These are phyloP conservation scores for Euptelea pleiosperma DNA, from an alignment of 164 flowering plant genomes.

Conservation along the genomic window DNA sequence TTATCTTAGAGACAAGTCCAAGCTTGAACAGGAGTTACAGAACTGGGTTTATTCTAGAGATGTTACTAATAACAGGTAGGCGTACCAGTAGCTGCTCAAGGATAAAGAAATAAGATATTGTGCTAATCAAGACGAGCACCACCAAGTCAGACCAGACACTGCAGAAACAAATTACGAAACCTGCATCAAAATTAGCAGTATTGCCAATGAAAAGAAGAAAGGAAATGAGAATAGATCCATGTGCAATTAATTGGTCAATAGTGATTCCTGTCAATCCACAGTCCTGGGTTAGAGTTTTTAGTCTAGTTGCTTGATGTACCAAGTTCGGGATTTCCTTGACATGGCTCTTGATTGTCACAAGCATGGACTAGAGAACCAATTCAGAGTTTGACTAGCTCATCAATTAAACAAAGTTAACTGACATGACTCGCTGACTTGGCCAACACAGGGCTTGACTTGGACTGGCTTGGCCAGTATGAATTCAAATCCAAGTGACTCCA, in stretches of 20 bases:
- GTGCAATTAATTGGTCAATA: constrained; percentile 1
- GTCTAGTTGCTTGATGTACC: not conserved
- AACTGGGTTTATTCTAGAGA: not conserved
- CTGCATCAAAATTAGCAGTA: not conserved
- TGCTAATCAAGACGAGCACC: constrained; percentile 80
- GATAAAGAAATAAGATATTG: constrained; percentile 92
- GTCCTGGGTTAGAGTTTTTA: not conserved
- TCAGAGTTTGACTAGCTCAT: no score
- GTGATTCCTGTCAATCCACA: not conserved
- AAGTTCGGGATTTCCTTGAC: not conserved
- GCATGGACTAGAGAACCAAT: no score
- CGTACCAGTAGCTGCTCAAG: constrained; percentile 95
- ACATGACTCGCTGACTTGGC: no score
- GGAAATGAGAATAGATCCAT: not conserved
- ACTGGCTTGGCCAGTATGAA: not conserved
- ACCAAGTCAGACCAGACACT: constrained; percentile 90
- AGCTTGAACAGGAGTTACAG: no score
- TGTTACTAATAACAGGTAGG: constrained; percentile 2
- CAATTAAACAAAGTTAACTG: no score
- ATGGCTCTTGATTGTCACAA: no score
- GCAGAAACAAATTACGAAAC: constrained; percentile 24
- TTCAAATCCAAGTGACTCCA: not conserved
- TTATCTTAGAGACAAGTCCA: no score
- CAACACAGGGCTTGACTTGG: no score
- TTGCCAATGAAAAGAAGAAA: not conserved